Percentiles rank a stretch among this genome's conserved stretches.
Evolutionary conservation across 2,329 filamentous ascomycete species (phyloP).

Genomic region (Verticillium zaregamsianum): DNA sequence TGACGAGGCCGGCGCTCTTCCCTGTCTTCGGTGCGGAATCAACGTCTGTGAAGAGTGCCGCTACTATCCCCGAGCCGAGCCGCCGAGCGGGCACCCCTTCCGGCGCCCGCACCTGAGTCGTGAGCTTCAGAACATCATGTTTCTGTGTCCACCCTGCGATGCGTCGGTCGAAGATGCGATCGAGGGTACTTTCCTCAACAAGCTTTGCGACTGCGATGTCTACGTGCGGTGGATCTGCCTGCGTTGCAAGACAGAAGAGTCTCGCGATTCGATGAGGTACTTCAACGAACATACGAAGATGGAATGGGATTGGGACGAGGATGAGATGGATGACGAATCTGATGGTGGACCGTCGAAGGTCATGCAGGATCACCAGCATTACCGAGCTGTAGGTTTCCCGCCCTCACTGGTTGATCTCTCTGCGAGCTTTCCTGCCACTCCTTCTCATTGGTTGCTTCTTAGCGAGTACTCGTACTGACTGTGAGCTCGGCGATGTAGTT

Average conservation of each 20-base stretch:
- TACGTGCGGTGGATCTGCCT: constrained; percentile 9
- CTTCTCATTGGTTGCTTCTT: neutral
- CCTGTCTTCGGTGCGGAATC: constrained; percentile 5
- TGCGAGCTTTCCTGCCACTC: no score
- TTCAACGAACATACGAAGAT: neutral
- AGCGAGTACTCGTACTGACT: neutral
- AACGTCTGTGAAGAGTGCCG: constrained; percentile 11
- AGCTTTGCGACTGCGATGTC: constrained; percentile 10
- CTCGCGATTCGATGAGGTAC: neutral
- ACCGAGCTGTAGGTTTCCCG: neutral
- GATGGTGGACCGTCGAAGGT: neutral
- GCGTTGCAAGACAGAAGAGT: neutral
- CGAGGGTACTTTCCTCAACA: constrained; percentile 2
- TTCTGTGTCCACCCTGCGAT: constrained; percentile 8
- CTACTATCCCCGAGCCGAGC: constrained; percentile 1
- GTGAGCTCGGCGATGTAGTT: constrained; percentile 1
- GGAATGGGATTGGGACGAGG: neutral
- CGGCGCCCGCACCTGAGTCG: constrained; percentile 7
- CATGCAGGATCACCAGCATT: neutral
- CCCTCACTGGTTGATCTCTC: no score
- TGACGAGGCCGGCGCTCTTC: constrained; percentile 3
- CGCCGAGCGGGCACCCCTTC: neutral
- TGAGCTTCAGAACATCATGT: constrained; percentile 6
- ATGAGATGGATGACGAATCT: neutral
- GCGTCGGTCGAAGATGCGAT: constrained; percentile 1